Percentiles rank a stretch among this genome's conserved stretches.
These are phyloP conservation scores for Simmondsia chinensis DNA, from an alignment of 148 eudicot species.

Conservation along the genomic window DNA sequence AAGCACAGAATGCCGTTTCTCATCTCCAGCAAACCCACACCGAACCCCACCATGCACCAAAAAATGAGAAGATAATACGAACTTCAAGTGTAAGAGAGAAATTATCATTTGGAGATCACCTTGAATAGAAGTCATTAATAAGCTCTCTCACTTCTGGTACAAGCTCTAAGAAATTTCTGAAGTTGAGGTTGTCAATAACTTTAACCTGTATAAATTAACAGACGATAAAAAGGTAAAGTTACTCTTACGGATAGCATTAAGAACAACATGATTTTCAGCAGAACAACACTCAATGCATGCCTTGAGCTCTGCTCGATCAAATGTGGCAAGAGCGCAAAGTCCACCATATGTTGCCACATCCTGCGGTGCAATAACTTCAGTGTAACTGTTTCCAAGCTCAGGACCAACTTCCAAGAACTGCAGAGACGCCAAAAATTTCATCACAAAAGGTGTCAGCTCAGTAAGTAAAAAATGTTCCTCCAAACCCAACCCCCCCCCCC, in stretches of 20 bases:
- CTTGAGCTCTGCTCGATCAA: conserved; percentile 91
- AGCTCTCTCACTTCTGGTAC: conserved; percentile 97
- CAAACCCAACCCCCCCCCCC: no score
- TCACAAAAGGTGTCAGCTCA: neutral
- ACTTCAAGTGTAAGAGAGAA: neutral
- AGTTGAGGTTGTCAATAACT: conserved; percentile 89
- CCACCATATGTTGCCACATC: conserved; percentile 98
- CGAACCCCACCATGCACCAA: no score
- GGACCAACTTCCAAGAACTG: conserved; percentile 87
- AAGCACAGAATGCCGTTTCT: neutral
- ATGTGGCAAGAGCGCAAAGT: conserved; percentile 95
- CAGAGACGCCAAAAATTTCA: conserved; percentile 12
- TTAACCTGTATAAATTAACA: conserved; percentile 49
- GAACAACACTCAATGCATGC: conserved; percentile 19
- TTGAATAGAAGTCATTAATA: conserved; percentile 82
- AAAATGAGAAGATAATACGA: neutral
- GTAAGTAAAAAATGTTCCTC: no score
- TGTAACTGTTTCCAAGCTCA: conserved; percentile 75
- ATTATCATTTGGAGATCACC: conserved; percentile 38
- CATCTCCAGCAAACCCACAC: no score
- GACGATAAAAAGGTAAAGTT: neutral
- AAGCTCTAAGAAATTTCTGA: conserved; percentile 85
- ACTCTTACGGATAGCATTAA: conserved; percentile 1
- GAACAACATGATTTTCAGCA: neutral
- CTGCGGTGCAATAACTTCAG: conserved; percentile 89